phyloP scores from a whole-genome alignment of 306 rosid genomes.

The Vigna unguiculata region DNA sequence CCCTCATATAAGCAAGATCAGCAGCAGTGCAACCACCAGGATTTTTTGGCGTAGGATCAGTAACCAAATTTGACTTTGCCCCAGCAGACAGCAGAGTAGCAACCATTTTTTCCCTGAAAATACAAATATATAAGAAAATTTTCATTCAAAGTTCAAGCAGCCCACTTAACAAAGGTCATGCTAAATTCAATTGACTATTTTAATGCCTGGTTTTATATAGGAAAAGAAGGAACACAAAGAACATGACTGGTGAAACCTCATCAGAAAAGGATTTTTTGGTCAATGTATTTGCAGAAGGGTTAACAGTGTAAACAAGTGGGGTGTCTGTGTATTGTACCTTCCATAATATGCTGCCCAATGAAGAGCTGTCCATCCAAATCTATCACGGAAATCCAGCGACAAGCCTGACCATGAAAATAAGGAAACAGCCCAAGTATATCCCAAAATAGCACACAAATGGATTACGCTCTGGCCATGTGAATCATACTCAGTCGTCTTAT shows the following conservation, averaged over 20 bases:
- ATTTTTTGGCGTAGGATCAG: conserved; percentile 80
- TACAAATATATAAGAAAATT: conserved; percentile 29
- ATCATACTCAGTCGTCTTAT: conserved; percentile 72
- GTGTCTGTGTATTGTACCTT: conserved; percentile 57
- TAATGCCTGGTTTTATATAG: not conserved
- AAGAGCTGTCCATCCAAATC: conserved; percentile 95
- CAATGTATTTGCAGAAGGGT: conserved; percentile 26
- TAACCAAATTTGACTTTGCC: conserved; percentile 92
- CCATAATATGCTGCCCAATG: conserved; percentile 97
- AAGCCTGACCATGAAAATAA: conserved; percentile 84
- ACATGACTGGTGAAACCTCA: conserved; percentile 31
- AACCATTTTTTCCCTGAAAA: conserved; percentile 85
- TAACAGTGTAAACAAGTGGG: conserved; percentile 31
- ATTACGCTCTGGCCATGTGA: conserved; percentile 86
- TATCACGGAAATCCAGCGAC: conserved; percentile 91
- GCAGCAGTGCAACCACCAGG: conserved; percentile 84
- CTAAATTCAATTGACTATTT: conserved; percentile 18
- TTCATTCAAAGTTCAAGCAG: conserved; percentile 11
- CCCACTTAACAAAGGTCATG: conserved; percentile 28
- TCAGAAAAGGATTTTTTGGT: conserved; percentile 30
- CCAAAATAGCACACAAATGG: conserved; percentile 90
- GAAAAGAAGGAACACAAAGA: conserved; percentile 17
- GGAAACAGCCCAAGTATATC: conserved; percentile 83
- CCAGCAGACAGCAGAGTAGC: conserved; percentile 79
- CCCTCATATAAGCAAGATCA: conserved; percentile 76